A percentile compares a stretch with the other conserved stretches of the same genome.
Conservation (phyloP, 176 grass and related monocot genomes). For the Paspalum vaginatum region DNA sequence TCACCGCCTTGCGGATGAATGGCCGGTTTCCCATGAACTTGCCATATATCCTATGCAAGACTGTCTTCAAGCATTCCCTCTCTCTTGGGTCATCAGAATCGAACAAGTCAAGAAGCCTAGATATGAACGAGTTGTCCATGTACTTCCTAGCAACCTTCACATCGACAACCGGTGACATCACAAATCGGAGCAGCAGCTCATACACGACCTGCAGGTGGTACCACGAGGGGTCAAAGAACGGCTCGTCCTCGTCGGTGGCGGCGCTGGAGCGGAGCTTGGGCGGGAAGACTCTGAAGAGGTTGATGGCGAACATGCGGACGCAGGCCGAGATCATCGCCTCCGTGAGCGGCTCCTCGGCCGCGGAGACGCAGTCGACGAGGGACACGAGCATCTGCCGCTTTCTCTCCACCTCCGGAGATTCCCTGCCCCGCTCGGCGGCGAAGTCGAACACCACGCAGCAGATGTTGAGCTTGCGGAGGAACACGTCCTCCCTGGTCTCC, state of each 20-base stretch:
- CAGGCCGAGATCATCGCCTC: constrained; percentile 77
- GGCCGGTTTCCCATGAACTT: constrained; percentile 85
- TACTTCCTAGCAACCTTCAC: constrained; percentile 85
- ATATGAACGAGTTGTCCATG: constrained; percentile 79
- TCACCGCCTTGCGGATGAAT: constrained; percentile 82
- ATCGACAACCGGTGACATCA: constrained; percentile 72
- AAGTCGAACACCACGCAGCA: constrained; percentile 90
- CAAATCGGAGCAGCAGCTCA: constrained; percentile 79
- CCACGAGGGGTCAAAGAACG: constrained; percentile 88
- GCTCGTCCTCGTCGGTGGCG: constrained; percentile 71
- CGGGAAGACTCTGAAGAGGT: constrained; percentile 93
- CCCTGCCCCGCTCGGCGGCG: constrained; percentile 64
- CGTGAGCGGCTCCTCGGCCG: constrained; percentile 62
- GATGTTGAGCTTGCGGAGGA: constrained; percentile 81
- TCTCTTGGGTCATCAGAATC: constrained; percentile 97
- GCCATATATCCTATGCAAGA: constrained; percentile 77
- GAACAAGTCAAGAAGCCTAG: constrained; percentile 79
- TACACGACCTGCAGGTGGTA: constrained; percentile 92
- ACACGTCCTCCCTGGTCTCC: constrained; percentile 68
- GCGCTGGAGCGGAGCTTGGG: constrained; percentile 59
- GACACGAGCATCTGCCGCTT: constrained; percentile 82
- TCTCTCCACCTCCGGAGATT: constrained; percentile 77
- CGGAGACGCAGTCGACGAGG: constrained; percentile 66
- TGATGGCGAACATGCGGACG: constrained; percentile 86
- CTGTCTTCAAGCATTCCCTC: constrained; percentile 81